Base-by-base conservation (phyloP, 257 asterid genomes). In the Leonotis leonurus region DNA sequence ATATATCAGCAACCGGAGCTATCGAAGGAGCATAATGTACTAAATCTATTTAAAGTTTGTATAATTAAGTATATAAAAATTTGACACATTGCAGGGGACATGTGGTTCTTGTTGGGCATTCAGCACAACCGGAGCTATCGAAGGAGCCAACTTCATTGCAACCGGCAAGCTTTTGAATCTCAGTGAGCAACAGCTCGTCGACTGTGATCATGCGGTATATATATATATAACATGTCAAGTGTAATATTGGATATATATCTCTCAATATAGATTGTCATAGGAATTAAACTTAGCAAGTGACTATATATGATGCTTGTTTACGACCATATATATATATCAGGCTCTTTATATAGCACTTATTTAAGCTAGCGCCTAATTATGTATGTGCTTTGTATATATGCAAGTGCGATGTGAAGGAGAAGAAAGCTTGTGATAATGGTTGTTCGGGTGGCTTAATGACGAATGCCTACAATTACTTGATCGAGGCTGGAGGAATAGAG, bases 41-140 rank as follows among this genome's bases (percentile, higher is more conserved):
- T n/a, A n/a, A n/a, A n/a, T n/a, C n/a, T n/a, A n/a, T n/a, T n/a
- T n/a, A n/a, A n/a, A n/a, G n/a, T n/a, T n/a, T n/a, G n/a, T n/a
- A 2, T 53, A 29, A 3, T 1, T 29, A 36, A 8, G 2, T 5
- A 24, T 56, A 13, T 2, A 41, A 0, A 35, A 8, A 27, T 27
- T 49, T 30, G 8, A 44, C 22, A 33, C 14, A 51, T n/a, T 62
- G 32, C 77, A 89, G 97, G 97, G 97, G 3, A n/a, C 36, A 1
- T 89, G 97, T 27, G 97, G 97, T 2, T 79, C 97, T 17, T 89
- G 97, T 32, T 89, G 97, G 97, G 97, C 97, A 17, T 89, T 89
- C 71, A 89, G 97, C 75, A 81, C 97, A 1, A 86, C 97, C 0
- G 97, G 97, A 63, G 84, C 79, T 0, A 67, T 89, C 12, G 97